Evolutionary conservation across 2,329 filamentous ascomycete species (phyloP), one percentile per base, ranked within the genome.

Genomic region (Diaporthe sp.): DNA sequence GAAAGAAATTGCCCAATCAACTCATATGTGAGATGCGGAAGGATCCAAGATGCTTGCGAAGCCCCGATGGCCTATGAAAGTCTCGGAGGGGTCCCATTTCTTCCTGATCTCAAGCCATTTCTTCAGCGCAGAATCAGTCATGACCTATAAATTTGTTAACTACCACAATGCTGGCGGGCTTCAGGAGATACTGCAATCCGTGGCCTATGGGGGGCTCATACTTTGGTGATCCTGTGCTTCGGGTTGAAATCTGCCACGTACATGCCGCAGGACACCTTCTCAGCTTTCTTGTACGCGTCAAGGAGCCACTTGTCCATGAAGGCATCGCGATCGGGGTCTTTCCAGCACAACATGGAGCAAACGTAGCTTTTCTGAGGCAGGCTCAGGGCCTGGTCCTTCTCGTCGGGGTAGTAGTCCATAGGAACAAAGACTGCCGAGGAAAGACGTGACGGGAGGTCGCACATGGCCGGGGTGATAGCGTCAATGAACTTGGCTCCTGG

Each of bases 301-400:
- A 19, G 15, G 4, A 61, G n/a, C 58, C 58, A 61, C n/a, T 61
- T 61, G 8, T 61, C 38, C 58, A 45, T 61, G 17, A 45, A 61
- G 2, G 17, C 38, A 22, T 64, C 60, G 0, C 38, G 40, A 0
- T n/a, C 33, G 2, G 60, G 38, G 40, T 45, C 40, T 7, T 45
- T 75, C 69, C 60, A 64, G 40, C 60, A 30, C 4, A 47, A 6
- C 25, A 64, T 64, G 28, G 38, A 4, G 35, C 40, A 64, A 8
- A 47, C 6, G 19, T 64, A 64, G 40, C 40, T 45, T 7, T 64
- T 47, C 25, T 64, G 60, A 47, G 60, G 40, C 4, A 64, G 38
- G 10, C 60, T 64, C 17, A 64, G 60, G 12, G 60, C 40, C n/a
- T 45, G 25, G 5, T 64, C 60, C 9, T 30, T 22, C 60, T 64